phyloP scores from a whole-genome alignment of 2,329 filamentous ascomycete species.

The Claviceps sp. region DNA sequence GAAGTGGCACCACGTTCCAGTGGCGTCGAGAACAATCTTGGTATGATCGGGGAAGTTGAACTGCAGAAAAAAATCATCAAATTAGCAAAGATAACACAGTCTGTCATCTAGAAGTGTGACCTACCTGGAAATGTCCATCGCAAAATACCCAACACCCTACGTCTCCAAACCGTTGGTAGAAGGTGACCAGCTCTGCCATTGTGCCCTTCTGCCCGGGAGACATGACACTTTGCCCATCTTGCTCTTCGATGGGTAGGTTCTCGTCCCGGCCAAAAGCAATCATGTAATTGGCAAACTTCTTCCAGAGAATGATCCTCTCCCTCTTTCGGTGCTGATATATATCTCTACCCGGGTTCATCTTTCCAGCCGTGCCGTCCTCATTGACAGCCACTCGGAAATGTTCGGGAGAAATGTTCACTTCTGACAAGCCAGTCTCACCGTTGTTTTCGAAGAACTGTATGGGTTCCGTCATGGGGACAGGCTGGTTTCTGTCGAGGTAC shows the following conservation, averaged over 20 bases:
- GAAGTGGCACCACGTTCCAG: conserved; percentile 65
- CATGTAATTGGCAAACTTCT: conserved; percentile 66
- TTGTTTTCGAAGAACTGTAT: conserved; percentile 67
- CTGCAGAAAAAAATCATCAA: conserved; percentile 21
- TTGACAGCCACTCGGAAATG: conserved; percentile 43
- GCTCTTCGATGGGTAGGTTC: conserved; percentile 35
- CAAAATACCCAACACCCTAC: conserved; percentile 73
- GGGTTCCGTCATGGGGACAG: conserved; percentile 46
- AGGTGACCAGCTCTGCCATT: conserved; percentile 52
- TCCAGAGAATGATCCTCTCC: conserved; percentile 54
- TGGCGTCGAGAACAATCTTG: conserved; percentile 64
- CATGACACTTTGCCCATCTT: conserved; percentile 25
- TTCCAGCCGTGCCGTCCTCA: conserved; percentile 45
- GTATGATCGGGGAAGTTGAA: conserved; percentile 86
- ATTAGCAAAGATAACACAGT: background rate
- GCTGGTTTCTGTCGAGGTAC: conserved; percentile 45
- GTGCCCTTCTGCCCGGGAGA: conserved; percentile 23
- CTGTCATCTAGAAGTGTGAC: conserved; percentile 3
- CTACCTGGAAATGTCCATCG: conserved; percentile 64
- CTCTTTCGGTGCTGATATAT: conserved; percentile 53
- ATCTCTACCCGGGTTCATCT: conserved; percentile 48
- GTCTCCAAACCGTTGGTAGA: conserved; percentile 70
- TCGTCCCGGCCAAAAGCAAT: conserved; percentile 62
- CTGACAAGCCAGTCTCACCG: conserved; percentile 47
- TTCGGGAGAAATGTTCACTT: conserved; percentile 50